Evolutionary conservation across 1,139 yeast genomes (phyloP).

Genomic region (Nadsonia starkeyi-henricii): DNA sequence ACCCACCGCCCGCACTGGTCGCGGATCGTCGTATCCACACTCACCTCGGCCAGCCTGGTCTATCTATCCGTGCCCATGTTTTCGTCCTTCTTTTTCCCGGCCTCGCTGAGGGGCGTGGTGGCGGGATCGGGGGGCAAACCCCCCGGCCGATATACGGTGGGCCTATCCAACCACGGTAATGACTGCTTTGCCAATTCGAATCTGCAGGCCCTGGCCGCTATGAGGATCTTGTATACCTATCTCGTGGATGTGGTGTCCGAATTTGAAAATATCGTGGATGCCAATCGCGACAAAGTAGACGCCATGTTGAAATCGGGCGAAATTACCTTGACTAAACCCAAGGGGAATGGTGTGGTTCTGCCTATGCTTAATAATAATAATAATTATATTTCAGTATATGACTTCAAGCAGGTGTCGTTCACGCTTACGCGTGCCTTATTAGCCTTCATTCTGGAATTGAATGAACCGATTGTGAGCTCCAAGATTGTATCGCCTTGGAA

Average conservation of each 20-base stretch:
- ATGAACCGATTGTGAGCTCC: constrained; percentile 43
- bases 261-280: constrained; percentile 1
- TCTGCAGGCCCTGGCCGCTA: constrained; percentile 66
- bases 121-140: constrained; percentile 1
- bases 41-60: background rate
- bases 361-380: no score
- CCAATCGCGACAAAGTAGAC: constrained; percentile 2
- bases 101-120: constrained; percentile 1
- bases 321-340: background rate
- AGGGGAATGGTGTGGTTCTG: no score
- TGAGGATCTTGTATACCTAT: constrained; percentile 51
- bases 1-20: constrained; percentile 1
- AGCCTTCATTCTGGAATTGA: constrained; percentile 40
- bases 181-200: constrained; percentile 94
- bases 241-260: constrained; percentile 26
- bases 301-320: background rate
- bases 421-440: constrained; percentile 32
- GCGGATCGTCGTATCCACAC: background rate
- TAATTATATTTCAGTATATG: background rate
- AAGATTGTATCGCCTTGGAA: constrained; percentile 66
- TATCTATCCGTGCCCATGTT: constrained; percentile 16
- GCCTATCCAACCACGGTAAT: constrained; percentile 64
- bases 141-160: constrained; percentile 45
- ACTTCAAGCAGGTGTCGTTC: constrained; percentile 3
- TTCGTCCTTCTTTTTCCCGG: constrained; percentile 15